Percentiles rank a stretch among this genome's conserved stretches.
phyloP scores from a whole-genome alignment of 805 yeast genomes.

The Candida nonsorbophila region DNA sequence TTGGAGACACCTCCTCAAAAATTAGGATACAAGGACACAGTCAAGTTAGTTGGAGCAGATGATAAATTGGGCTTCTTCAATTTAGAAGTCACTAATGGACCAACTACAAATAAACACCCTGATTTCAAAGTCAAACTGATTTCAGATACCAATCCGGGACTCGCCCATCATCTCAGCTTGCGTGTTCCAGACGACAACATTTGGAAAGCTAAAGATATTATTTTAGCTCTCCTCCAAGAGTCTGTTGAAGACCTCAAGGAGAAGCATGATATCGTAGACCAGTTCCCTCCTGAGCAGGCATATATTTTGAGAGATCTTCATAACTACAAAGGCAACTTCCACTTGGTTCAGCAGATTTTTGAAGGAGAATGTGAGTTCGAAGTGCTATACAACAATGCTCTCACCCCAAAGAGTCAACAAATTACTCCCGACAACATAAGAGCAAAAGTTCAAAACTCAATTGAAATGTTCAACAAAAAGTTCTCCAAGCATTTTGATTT shows the following conservation, averaged over 20 bases:
- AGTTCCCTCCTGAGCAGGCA: conserved; percentile 43
- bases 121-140: not conserved
- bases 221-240: conserved; percentile 63
- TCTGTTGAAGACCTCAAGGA: conserved; percentile 47
- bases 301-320: conserved; percentile 56
- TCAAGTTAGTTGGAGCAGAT: conserved; percentile 42
- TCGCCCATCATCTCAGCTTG: conserved; percentile 62
- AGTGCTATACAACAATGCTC: conserved; percentile 50
- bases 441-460: conserved; percentile 22
- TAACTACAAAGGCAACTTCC: conserved; percentile 68
- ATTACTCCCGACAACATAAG: conserved; percentile 34
- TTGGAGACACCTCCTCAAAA: conserved; percentile 3
- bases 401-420: conserved; percentile 29
- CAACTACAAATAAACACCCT: conserved; percentile 36
- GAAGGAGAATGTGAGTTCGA: conserved; percentile 74
- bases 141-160: conserved; percentile 53
- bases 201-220: conserved; percentile 80
- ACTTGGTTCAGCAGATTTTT: conserved; percentile 71
- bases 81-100: conserved; percentile 54
- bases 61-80: conserved; percentile 65
- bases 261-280: conserved; percentile 13
- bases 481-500: conserved; percentile 50
- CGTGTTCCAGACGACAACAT: conserved; percentile 63
- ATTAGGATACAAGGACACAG: conserved; percentile 24
- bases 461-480: conserved; percentile 42